Evolutionary conservation across 768 basidiomycete species (phyloP).

Genomic region (Lepiota brunneoincarnata): DNA sequence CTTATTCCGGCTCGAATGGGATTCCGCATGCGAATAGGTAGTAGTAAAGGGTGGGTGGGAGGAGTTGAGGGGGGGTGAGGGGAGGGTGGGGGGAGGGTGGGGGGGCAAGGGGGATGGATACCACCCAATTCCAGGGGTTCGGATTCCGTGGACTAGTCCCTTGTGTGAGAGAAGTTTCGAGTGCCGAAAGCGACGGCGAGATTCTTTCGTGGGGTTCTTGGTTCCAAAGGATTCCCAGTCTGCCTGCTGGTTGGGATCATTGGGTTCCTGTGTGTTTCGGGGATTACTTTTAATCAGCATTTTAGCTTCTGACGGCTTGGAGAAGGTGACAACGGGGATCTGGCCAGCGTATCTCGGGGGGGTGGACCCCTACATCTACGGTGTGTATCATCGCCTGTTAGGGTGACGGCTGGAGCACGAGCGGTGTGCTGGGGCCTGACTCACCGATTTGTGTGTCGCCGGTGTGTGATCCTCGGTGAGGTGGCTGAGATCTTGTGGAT

Average conservation of each 20-base stretch:
- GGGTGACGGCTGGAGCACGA: neutral
- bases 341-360: neutral
- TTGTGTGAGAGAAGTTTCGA: too few relatives aligned
- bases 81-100: too few relatives aligned
- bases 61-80: too few relatives aligned
- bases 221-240: neutral
- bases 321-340: slow-evolving; percentile 1
- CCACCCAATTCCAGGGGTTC: too few relatives aligned
- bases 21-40: neutral
- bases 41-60: too few relatives aligned
- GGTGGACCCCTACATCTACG: neutral
- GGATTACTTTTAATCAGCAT: neutral
- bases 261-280: neutral
- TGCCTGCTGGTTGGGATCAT: neutral
- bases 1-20: neutral
- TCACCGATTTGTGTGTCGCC: neutral
- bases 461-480: slow-evolving; percentile 5
- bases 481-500: neutral
- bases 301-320: neutral
- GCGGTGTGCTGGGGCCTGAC: too few relatives aligned
- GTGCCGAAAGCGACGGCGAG: too few relatives aligned
- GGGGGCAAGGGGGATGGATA: too few relatives aligned
- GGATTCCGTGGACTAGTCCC: too few relatives aligned
- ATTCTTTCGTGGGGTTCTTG: too few relatives aligned
- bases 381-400: neutral